These are phyloP conservation scores for Ballota nigra DNA, from an alignment of 257 asterid species.

Conservation along the genomic window DNA sequence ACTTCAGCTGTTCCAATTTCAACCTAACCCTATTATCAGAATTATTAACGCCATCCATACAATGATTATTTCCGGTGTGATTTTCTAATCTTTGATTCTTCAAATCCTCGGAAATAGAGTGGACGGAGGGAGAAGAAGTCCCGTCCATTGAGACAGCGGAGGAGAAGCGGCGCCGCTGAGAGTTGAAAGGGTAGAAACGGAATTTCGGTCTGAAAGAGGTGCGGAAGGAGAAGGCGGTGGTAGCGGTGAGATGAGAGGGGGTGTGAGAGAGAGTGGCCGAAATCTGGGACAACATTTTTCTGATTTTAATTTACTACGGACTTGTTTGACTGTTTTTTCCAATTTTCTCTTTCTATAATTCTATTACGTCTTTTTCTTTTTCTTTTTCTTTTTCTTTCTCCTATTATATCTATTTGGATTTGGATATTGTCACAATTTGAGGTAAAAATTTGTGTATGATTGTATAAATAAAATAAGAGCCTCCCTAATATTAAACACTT, in stretches of 20 bases:
- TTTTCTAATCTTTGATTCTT: conserved; percentile 51
- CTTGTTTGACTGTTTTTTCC: conserved; percentile 4
- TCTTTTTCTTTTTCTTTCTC: too few species aligned
- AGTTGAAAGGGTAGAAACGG: conserved; percentile 30
- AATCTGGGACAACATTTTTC: conserved; percentile 44
- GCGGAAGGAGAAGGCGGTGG: conserved; percentile 42
- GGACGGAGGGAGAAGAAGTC: conserved; percentile 43
- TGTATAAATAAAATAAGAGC: too few species aligned
- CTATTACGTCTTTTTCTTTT: too few species aligned
- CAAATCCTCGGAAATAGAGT: conserved; percentile 63
- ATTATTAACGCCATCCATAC: conserved; percentile 1
- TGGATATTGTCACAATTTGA: too few species aligned
- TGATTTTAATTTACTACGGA: conserved; percentile 16
- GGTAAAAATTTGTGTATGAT: too few species aligned
- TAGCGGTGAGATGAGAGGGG: conserved; percentile 36
- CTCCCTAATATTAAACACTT: too few species aligned
- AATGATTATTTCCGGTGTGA: too few species aligned
- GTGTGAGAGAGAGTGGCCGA: conserved; percentile 45
- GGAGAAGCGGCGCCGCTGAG: conserved; percentile 36
- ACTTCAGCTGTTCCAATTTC: conserved; percentile 77
- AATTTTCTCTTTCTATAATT: not conserved
- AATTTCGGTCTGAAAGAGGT: conserved; percentile 27
- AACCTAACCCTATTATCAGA: conserved; percentile 30
- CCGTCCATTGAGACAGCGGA: conserved; percentile 54
- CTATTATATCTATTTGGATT: too few species aligned